Evolutionary conservation across 2,329 filamentous ascomycete species (phyloP), one percentile per base, ranked within the genome.

Genomic region (Talaromyces verruculosus): DNA sequence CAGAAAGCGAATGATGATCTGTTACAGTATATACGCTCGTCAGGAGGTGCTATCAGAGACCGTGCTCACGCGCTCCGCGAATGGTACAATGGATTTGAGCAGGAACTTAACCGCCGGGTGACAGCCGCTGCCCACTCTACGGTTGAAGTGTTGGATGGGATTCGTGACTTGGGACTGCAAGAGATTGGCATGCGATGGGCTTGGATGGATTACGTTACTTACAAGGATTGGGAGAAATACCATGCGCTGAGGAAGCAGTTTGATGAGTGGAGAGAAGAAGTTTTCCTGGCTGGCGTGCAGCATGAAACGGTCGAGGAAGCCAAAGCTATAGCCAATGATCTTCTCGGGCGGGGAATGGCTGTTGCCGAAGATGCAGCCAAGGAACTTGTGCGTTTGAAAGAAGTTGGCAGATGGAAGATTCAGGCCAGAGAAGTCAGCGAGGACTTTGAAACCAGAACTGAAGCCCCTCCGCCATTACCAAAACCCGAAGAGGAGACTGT

Each of bases 201-300:
- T 13, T 96, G 92, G 89, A 95, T 93, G 81, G 93, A 98, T 66
- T 92, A 92, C 37, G 87, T 99, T 68, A 96, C 94, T 1, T 97
- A 99, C 83, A 93, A 96, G 77, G 93, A 99, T 77, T 99, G 95
- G 95, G 88, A 90, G 67, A 95, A 94, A 76, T 99, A 97, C 75
- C 93, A 98, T 76, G 88, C 91, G 67, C 83, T 99, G 66, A 96
- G 91, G 81, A 87, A 86, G 63, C 89, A 91, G 13, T 91, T 97
- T 62, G 89, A 90, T 58, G 88, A 92, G 72, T 97, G 94, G 93
- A 90, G 91, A 64, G 84, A 87, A 41, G 91, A 96, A 71, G 88
- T 99, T 58, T 89, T 92, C 75, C 84, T 88, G 66, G 86, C 93
- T 63, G 91, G 92, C 45, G 85, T 90, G 67, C 85, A 87, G 3